A percentile compares a stretch with the other conserved stretches of the same genome.
Conservation (phyloP, 768 basidiomycete genomes). For the Hydnum rufescens region DNA sequence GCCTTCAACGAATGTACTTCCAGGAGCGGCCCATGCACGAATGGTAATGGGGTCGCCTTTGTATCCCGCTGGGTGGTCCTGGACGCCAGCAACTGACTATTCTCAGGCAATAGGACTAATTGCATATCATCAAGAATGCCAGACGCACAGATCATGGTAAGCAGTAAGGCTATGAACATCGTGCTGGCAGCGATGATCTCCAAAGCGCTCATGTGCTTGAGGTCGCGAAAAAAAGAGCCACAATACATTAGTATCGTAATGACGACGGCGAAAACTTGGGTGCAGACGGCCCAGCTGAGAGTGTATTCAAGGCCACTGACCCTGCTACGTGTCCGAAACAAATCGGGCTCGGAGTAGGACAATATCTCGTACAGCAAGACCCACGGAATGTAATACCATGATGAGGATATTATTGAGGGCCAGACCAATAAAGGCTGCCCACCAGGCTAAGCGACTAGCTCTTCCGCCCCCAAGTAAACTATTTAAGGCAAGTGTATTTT, state of each 20-base stretch:
- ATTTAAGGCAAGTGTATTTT: background rate
- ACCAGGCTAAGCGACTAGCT: background rate
- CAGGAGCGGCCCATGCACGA: slow-evolving; percentile 12
- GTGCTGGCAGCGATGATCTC: background rate
- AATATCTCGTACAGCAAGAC: too few relatives aligned
- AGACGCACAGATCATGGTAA: background rate
- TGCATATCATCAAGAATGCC: too few relatives aligned
- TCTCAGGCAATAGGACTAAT: background rate
- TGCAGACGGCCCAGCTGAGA: background rate
- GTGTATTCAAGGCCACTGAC: background rate
- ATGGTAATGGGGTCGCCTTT: background rate
- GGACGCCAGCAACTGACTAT: background rate
- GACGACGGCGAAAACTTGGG: background rate
- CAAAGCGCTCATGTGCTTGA: background rate
- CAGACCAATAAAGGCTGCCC: background rate
- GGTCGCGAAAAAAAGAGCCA: background rate
- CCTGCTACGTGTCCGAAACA: background rate
- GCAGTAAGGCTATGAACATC: background rate
- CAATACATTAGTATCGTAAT: background rate
- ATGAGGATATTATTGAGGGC: background rate
- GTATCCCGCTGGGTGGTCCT: background rate
- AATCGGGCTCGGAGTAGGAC: too few relatives aligned
- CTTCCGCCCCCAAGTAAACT: background rate
- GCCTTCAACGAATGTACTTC: slow-evolving; percentile 14
- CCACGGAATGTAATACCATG: background rate